phyloP scores from a whole-genome alignment of 2,329 filamentous ascomycete genomes.

The Daldinia sp. region DNA sequence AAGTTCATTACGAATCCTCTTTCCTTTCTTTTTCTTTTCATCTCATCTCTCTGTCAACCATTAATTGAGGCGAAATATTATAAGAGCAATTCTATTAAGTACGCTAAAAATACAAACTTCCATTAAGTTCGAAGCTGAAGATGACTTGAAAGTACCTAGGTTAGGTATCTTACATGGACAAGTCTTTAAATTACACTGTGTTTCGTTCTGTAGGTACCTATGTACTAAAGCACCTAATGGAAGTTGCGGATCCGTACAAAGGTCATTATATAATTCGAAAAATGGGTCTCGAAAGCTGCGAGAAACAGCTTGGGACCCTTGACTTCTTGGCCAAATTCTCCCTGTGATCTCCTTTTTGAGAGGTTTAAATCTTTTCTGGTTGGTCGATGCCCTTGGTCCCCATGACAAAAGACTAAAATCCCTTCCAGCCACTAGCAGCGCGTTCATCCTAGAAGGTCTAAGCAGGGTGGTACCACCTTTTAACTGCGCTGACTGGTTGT shows the following conservation, averaged over 20 bases:
- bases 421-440: slow-evolving; percentile 17
- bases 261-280: background rate
- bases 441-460: slow-evolving; percentile 4
- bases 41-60: too few relatives aligned
- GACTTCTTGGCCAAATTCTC: background rate
- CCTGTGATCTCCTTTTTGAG: background rate
- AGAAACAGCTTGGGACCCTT: background rate
- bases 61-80: background rate
- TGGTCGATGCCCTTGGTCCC: slow-evolving; percentile 27
- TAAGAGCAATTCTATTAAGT: background rate
- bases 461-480: slow-evolving; percentile 31
- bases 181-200: background rate
- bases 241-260: background rate
- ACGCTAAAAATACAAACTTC: too few relatives aligned
- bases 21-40: background rate
- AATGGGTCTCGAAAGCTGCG: background rate
- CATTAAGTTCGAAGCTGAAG: background rate
- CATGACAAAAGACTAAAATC: slow-evolving; percentile 21
- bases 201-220: background rate
- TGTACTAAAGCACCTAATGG: background rate
- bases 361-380: slow-evolving; percentile 7
- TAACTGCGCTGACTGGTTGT: slow-evolving; percentile 32
- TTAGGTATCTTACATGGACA: background rate
- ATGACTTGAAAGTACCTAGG: background rate
- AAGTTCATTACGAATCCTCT: too few relatives aligned